Evolutionary conservation across 169 alveolate genomes (phyloP).

Genomic region (Eimeria praecox): DNA sequence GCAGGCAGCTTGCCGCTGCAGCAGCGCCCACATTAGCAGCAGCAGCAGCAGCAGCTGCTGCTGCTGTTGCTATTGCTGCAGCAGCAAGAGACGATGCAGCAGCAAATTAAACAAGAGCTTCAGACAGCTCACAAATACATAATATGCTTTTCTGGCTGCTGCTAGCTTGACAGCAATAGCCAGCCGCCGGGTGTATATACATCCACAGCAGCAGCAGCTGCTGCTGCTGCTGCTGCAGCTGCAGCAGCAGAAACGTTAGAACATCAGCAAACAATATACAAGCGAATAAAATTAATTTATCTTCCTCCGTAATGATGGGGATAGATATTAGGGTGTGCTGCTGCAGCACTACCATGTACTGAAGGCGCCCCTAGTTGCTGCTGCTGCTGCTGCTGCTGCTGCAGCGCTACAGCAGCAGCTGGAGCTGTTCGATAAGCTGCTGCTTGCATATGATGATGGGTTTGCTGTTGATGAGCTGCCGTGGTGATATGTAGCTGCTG

Average conservation of each 20-base stretch:
- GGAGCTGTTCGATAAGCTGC: not conserved
- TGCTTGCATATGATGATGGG: constrained; percentile 42
- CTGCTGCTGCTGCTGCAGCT: too few relatives aligned
- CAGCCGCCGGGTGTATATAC: too few relatives aligned
- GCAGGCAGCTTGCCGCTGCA: not conserved
- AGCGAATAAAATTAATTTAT: not conserved
- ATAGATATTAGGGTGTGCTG: not conserved
- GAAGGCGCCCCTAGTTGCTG: not conserved
- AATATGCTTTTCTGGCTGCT: too few relatives aligned
- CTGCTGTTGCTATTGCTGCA: not conserved
- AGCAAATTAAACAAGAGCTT: not conserved
- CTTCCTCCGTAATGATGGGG: not conserved
- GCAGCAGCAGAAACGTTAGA: not conserved
- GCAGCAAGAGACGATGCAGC: not conserved
- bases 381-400: constrained; percentile 12
- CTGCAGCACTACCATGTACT: not conserved
- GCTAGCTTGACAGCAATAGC: not conserved
- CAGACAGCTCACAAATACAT: too few relatives aligned
- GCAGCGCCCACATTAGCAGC: not conserved
- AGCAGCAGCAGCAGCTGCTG: not conserved
- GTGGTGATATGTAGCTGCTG: constrained; percentile 21
- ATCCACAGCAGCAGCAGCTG: too few relatives aligned
- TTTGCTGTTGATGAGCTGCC: not conserved
- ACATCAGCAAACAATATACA: not conserved
- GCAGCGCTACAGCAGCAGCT: constrained; percentile 10